phyloP scores from a whole-genome alignment of 495 filamentous ascomycete genomes.

The Clohesyomyces aquaticus region DNA sequence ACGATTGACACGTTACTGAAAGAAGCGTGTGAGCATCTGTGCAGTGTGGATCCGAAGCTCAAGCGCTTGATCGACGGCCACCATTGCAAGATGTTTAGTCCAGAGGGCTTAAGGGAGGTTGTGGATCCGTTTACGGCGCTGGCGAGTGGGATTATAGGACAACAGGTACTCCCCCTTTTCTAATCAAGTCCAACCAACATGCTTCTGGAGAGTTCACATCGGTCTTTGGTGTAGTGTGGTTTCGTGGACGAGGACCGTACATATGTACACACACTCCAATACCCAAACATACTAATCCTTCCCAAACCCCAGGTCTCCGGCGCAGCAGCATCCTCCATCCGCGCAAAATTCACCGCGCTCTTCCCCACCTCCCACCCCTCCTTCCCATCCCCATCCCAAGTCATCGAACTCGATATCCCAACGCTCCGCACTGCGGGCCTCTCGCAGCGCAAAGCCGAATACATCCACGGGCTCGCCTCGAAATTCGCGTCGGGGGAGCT shows the following conservation, averaged over 20 bases:
- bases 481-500: slow-evolving; percentile 78
- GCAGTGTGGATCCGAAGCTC: slow-evolving; percentile 74
- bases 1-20: slow-evolving; percentile 76
- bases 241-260: no score
- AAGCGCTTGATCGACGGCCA: slow-evolving; percentile 72
- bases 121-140: slow-evolving; percentile 88
- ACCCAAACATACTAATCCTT: neutral
- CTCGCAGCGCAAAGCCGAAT: slow-evolving; percentile 92
- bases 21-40: slow-evolving; percentile 76
- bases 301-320: slow-evolving; percentile 66
- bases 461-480: slow-evolving; percentile 79
- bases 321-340: slow-evolving; percentile 85
- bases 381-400: slow-evolving; percentile 80
- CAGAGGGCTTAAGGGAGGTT: slow-evolving; percentile 77
- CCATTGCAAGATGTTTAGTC: slow-evolving; percentile 76
- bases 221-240: slow-evolving; percentile 2
- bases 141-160: slow-evolving; percentile 84
- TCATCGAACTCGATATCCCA: slow-evolving; percentile 56
- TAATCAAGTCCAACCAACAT: neutral
- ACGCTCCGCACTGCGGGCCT: slow-evolving; percentile 76
- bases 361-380: slow-evolving; percentile 26
- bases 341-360: slow-evolving; percentile 73
- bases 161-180: slow-evolving; percentile 60
- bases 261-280: neutral
- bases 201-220: neutral